Evolutionary conservation across 805 yeast genomes (phyloP), one percentile per base, ranked within the genome.

Genomic region (Kuraishia cidri): DNA sequence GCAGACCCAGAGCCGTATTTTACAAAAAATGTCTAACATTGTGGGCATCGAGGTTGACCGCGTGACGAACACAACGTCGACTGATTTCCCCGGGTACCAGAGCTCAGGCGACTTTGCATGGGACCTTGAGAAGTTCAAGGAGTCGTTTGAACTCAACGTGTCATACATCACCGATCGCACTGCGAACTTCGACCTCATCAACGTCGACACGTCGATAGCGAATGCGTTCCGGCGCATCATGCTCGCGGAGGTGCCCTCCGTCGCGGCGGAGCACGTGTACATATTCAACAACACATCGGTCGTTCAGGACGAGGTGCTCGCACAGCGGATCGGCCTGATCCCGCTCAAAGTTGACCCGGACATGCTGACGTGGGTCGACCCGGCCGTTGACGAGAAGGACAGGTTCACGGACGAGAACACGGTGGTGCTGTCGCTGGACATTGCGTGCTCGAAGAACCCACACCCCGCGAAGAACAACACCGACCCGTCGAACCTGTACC

Each of bases 161-260:
- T 62, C 78, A 6, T 72, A 75, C 47, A 60, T 79, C 37, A 66
- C 73, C 29, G 81, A 78, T 37, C 71, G 88, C 53, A 61, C 66
- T 20, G 86, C 90, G 36, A 86, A 85, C 56, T 92, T 92, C 48
- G 98, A 92, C 56, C 64, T 92, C 42, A 61, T 83, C 37, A 79
- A 85, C 47, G 61, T 88, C 32, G 98, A 92, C 56, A 83, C 97
- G 2, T 84, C 97, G 9, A 65, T 92, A 37, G 88, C 97, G 29
- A 92, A 92, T 62, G 97, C 98, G 0, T 87, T 90, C 60, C 79
- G 98, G 53, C 80, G 98, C 51, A 83, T 92, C 47, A 88, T 92
- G 97, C 78, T 92, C 35, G 74, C 97, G 1, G 98, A 92, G 55
- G 95, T 92, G 26, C 98, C 98, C 14, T 73, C 92, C 2, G 94